Evolutionary conservation across 2,329 filamentous ascomycete species (phyloP), one percentile per base, ranked within the genome.

Genomic region (Lasiodiplodia hormozganensis): DNA sequence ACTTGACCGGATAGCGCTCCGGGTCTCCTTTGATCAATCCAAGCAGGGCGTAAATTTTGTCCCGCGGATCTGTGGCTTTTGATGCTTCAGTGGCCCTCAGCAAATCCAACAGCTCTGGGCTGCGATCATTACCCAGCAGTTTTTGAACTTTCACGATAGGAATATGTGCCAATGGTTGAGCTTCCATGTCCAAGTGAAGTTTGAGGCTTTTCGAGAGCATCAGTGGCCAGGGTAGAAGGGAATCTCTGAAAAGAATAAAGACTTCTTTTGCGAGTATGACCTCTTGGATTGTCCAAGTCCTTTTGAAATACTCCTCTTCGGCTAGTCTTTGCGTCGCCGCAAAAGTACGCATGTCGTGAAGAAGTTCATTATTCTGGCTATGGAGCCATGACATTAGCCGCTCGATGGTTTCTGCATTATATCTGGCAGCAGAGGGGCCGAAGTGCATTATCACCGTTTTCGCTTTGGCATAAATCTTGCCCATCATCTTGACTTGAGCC

Each of bases 81-180:
- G 43, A 16, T 0, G 1, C 1, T 0, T 1, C 7, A 1, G 11
- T 47, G n/a, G n/a, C n/a, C 1, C 14, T 16, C 1, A 47, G 43
- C 16, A 47, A 0, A 1, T 47, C 43, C 12, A 6, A 3, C 2
- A 47, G n/a, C 2, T 16, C 14, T 3, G 14, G 43, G 2, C n/a
- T 47, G 43, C 2, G 14, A 4, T 3, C 14, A 47, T 28, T 28
- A 0, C 4, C 4, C 28, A 28, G 28, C 1, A 28, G 25, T 4
- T 4, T 4, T 28, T 28, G 25, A 4, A 28, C 23, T 23, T 23
- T 1, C 23, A 23, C 23, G 23, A 23, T 23, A 23, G 23, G 23
- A 23, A 23, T 23, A 23, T 23, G 23, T 23, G 23, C 23, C 23
- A 23, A 23, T 23, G 23, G 23, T 1, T 23, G 23, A 23, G 1